A percentile compares a stretch with the other conserved stretches of the same genome.
Conservation (phyloP, 768 basidiomycete genomes). For the Termitomyces bulborhizus region DNA sequence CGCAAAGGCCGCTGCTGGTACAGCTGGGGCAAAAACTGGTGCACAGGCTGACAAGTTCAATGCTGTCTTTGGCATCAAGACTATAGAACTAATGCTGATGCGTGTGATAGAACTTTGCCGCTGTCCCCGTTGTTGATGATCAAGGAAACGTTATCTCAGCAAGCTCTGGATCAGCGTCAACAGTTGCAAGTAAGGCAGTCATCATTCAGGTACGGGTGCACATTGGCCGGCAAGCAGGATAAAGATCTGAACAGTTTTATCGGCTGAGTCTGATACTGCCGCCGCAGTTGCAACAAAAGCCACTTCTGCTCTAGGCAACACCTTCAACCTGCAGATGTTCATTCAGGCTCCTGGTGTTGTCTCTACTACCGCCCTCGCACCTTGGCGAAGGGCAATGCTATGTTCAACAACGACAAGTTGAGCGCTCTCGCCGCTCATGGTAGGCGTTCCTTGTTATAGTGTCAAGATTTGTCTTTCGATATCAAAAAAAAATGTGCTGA, state of each 20-base stretch:
- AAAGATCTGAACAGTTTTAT: neutral
- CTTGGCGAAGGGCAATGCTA: neutral
- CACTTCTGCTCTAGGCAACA: neutral
- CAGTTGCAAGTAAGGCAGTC: neutral
- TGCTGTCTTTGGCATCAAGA: slow-evolving; percentile 44
- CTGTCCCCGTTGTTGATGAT: slow-evolving; percentile 36
- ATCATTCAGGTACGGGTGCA: neutral
- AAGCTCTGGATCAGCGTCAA: slow-evolving; percentile 11
- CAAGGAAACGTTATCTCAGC: slow-evolving; percentile 31
- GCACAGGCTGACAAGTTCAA: slow-evolving; percentile 62
- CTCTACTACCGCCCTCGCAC: slow-evolving; percentile 37
- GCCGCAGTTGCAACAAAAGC: slow-evolving; percentile 12
- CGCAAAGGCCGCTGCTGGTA: slow-evolving; percentile 35
- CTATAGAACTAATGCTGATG: slow-evolving; percentile 22
- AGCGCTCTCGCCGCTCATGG: slow-evolving; percentile 32
- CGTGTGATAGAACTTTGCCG: slow-evolving; percentile 35
- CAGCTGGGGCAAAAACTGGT: slow-evolving; percentile 37
- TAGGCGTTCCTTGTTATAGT: slow-evolving; percentile 5
- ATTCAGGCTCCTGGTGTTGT: slow-evolving; percentile 44
- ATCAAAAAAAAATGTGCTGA: slow-evolving; percentile 53
- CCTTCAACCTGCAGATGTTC: slow-evolving; percentile 28
- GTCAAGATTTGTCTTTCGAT: slow-evolving; percentile 24
- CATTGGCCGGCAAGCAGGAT: neutral
- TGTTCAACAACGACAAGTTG: no score
- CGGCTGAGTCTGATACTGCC: neutral